These are phyloP conservation scores for Rhodotorula sp. DNA, from an alignment of 1,284 basidiomycete species.

Conservation along the genomic window DNA sequence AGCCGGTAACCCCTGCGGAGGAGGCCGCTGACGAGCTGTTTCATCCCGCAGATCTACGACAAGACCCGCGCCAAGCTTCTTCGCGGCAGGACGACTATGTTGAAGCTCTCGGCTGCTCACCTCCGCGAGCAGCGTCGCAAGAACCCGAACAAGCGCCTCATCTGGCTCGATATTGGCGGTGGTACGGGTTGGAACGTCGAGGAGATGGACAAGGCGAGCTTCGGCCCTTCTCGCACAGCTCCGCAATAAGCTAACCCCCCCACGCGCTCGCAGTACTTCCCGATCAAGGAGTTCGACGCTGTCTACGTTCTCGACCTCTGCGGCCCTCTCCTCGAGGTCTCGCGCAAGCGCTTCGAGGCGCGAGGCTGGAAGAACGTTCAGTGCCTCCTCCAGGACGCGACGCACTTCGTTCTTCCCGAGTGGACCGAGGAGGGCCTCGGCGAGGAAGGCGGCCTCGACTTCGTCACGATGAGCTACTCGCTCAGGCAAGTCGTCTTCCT, in stretches of 20 bases:
- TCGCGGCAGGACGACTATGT: constrained; percentile 69
- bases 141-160: constrained; percentile 56
- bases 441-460: constrained; percentile 58
- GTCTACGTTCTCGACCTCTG: constrained; percentile 60
- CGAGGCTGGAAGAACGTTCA: constrained; percentile 73
- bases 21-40: background rate
- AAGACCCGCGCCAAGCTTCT: constrained; percentile 61
- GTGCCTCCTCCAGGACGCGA: constrained; percentile 73
- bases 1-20: background rate
- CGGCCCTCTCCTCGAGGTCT: constrained; percentile 59
- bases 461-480: constrained; percentile 70
- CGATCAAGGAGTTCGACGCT: constrained; percentile 63
- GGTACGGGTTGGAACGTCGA: constrained; percentile 84
- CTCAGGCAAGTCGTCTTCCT: constrained; percentile 56
- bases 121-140: constrained; percentile 55
- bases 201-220: constrained; percentile 62
- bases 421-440: constrained; percentile 57
- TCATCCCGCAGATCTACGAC: constrained; percentile 59
- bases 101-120: constrained; percentile 67
- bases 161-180: constrained; percentile 81
- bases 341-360: constrained; percentile 64
- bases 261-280: constrained; percentile 53
- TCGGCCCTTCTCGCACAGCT: background rate
- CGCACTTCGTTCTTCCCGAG: constrained; percentile 64
- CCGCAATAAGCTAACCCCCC: background rate